Evolutionary conservation across 257 asterid species (phyloP).

Genomic region (Haberlea rhodopensis): DNA sequence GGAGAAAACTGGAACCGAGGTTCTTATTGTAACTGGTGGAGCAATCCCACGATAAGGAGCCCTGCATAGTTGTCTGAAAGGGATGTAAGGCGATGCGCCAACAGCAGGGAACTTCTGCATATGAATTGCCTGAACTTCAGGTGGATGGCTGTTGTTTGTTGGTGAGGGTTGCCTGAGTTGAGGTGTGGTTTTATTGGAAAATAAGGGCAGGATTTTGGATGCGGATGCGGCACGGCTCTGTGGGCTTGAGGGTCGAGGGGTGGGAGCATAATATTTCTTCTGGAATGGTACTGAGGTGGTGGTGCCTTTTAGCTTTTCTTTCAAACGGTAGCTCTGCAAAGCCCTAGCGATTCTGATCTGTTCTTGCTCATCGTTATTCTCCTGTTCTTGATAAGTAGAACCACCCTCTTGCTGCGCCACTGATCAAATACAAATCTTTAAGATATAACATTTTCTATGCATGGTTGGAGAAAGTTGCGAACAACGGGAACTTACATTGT

Average conservation of each 20-base stretch:
- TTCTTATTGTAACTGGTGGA: conserved; percentile 66
- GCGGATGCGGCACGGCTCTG: conserved; percentile 44
- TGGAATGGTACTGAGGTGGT: conserved; percentile 42
- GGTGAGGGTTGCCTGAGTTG: conserved; percentile 34
- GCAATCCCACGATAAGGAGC: conserved; percentile 53
- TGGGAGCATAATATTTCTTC: conserved; percentile 33
- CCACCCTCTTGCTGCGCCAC: conserved; percentile 66
- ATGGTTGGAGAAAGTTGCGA: not conserved
- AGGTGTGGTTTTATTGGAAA: conserved; percentile 36
- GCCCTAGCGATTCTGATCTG: conserved; percentile 74
- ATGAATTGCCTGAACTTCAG: conserved; percentile 33
- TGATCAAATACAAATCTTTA: conserved; percentile 23
- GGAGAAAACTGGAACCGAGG: conserved; percentile 65
- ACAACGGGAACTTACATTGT: conserved; percentile 50
- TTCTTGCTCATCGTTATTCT: conserved; percentile 69
- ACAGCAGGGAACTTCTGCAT: conserved; percentile 32
- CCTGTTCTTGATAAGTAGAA: conserved; percentile 45
- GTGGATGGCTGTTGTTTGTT: conserved; percentile 33
- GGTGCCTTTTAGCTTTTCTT: conserved; percentile 32
- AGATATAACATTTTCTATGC: not conserved
- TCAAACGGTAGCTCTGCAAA: conserved; percentile 51
- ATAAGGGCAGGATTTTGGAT: conserved; percentile 75
- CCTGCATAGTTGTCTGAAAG: conserved; percentile 44
- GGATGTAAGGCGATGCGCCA: conserved; percentile 41
- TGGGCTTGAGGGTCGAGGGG: conserved; percentile 64